Evolutionary conservation across 768 basidiomycete genomes (phyloP).

Genomic region (Fomitopsis pulvina): DNA sequence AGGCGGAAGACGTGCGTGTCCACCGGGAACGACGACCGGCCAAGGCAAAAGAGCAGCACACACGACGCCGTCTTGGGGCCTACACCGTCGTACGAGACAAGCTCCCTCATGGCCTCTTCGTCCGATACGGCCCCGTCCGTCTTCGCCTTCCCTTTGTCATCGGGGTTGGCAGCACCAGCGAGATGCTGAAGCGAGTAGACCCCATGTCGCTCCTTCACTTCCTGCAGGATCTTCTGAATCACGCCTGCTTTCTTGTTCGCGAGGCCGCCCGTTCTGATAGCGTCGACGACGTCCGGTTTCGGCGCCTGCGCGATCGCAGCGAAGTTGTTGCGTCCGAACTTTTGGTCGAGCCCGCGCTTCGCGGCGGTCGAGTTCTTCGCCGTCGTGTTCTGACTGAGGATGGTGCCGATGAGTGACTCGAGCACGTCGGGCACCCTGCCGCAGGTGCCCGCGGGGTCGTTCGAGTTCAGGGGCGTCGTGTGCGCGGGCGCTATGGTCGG

Average conservation of each 20-base stretch:
- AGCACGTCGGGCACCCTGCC: constrained; percentile 47
- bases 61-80: constrained; percentile 62
- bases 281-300: constrained; percentile 35
- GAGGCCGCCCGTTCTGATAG: constrained; percentile 48
- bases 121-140: constrained; percentile 28
- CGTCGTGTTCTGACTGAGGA: constrained; percentile 58
- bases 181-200: constrained; percentile 55
- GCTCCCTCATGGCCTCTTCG: constrained; percentile 48
- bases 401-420: constrained; percentile 49
- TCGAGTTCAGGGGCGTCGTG: constrained; percentile 17
- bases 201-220: constrained; percentile 40
- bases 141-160: constrained; percentile 6
- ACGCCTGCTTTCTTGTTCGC: constrained; percentile 53
- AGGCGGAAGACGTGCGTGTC: constrained; percentile 59
- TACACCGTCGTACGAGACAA: constrained; percentile 50
- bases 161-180: constrained; percentile 20
- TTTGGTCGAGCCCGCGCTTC: constrained; percentile 38
- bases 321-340: constrained; percentile 46
- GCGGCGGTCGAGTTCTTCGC: constrained; percentile 42
- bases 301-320: constrained; percentile 40
- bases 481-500: constrained; percentile 23
- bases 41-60: constrained; percentile 54
- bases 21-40: constrained; percentile 55
- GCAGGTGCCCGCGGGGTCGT: constrained; percentile 38
- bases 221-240: constrained; percentile 41